Percentiles rank a stretch among this genome's conserved stretches.
Evolutionary conservation across 768 basidiomycete genomes (phyloP).

Genomic region (Hortiboletus campestris): DNA sequence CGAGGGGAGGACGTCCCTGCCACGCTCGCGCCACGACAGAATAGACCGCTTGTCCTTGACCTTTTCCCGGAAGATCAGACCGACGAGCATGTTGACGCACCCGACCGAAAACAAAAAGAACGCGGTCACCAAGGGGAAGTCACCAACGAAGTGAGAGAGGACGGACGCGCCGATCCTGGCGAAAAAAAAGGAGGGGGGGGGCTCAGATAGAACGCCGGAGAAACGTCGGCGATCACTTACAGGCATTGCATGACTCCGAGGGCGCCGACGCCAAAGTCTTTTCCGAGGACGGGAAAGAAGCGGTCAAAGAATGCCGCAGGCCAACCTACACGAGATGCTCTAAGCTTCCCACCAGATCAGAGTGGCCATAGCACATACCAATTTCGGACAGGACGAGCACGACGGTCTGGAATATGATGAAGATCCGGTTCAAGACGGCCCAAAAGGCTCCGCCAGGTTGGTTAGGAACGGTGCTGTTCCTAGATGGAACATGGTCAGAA

Average conservation of each 20-base stretch:
- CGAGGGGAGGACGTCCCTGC: constrained; percentile 56
- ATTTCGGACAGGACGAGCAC: constrained; percentile 54
- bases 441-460: constrained; percentile 92
- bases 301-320: constrained; percentile 75
- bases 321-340: constrained; percentile 45
- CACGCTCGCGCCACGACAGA: constrained; percentile 60
- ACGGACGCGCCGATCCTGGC: constrained; percentile 63
- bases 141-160: constrained; percentile 75
- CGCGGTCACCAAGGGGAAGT: constrained; percentile 82
- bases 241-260: constrained; percentile 86
- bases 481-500: constrained; percentile 16
- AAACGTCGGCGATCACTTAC: constrained; percentile 39
- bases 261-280: constrained; percentile 80
- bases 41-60: constrained; percentile 68
- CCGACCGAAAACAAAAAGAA: constrained; percentile 84
- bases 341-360: neutral
- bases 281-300: constrained; percentile 91
- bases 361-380: constrained; percentile 33
- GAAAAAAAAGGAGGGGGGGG: neutral
- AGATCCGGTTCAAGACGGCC: constrained; percentile 81
- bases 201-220: neutral
- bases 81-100: constrained; percentile 78
- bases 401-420: constrained; percentile 79
- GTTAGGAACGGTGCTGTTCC: constrained; percentile 86
- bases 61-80: constrained; percentile 72